phyloP scores from a whole-genome alignment of 805 yeast genomes.

The Yamadazyma nakazawae region DNA sequence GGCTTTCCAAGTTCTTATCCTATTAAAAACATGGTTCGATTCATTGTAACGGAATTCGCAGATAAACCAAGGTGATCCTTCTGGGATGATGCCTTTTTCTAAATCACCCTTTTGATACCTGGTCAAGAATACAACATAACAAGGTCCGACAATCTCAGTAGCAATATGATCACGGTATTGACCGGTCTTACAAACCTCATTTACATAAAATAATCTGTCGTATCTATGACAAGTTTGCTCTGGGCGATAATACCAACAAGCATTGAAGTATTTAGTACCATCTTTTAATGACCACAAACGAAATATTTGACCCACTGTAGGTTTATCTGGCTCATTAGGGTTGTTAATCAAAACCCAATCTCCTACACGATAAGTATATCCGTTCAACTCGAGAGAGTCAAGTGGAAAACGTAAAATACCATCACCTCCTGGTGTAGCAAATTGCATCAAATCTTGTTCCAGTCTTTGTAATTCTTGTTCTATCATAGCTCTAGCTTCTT shows the following conservation, averaged over 20 bases:
- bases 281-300: conserved; percentile 92
- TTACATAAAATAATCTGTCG: conserved; percentile 84
- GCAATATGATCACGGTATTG: conserved; percentile 93
- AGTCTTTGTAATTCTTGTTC: conserved; percentile 76
- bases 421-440: conserved; percentile 41
- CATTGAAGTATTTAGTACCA: conserved; percentile 79
- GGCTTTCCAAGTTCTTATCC: conserved; percentile 97
- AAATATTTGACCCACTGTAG: conserved; percentile 91
- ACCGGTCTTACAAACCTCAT: conserved; percentile 95
- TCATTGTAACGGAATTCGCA: conserved; percentile 96
- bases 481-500: conserved; percentile 52
- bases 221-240: conserved; percentile 95
- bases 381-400: conserved; percentile 69
- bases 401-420: conserved; percentile 68
- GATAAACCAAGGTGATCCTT: conserved; percentile 81
- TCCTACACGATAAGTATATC: conserved; percentile 77
- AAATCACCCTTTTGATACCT: conserved; percentile 95
- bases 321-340: conserved; percentile 83
- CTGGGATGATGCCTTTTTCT: conserved; percentile 54
- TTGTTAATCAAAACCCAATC: conserved; percentile 91
- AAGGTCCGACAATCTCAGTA: conserved; percentile 86
- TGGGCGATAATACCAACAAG: conserved; percentile 97
- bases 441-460: conserved; percentile 64
- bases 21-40: conserved; percentile 82
- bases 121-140: conserved; percentile 92